Base-by-base conservation (phyloP, 2,329 filamentous ascomycete species). In the Epichloe sp. region DNA sequence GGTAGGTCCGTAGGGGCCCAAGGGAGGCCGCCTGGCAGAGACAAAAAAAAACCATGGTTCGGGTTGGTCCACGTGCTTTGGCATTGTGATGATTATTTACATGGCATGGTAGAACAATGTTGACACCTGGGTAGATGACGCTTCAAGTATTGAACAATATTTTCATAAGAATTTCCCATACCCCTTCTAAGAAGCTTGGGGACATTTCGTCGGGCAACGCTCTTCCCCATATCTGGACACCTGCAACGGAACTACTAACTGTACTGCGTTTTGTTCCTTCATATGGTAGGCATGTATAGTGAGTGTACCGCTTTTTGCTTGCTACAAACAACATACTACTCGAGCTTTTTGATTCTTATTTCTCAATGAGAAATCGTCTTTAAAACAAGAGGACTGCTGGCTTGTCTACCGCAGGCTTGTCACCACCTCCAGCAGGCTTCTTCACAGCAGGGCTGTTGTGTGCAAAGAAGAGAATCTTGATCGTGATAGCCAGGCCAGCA, bases 381-480 rank as follows among this genome's bases (percentile, higher is more conserved):
- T 50, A 59, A 51, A 60, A 59, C 53, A 57, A 53, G 19, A 51
- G 42, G n/a, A 26, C 50, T 31, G 53, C 49, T 35, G 53, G 55
- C 52, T 59, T 61, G 36, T 57, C 55, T 12, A 53, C 60, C 23
- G 55, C 57, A n/a, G 54, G 50, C 47, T 52, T 52, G 50, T 57
- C 55, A 37, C 61, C 60, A 7, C 53, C 60, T 15, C 63, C 57
- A 5, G 57, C 55, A 11, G 66, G 65, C 56, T 72, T 74, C 74
- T 60, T 63, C 17, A 65, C 63, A 10, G 67, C 65, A 5, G 67
- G 48, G 67, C 85, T 88, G 47, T 78, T 82, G 58, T 87, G 82
- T 59, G 89, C 90, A 70, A 98, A 98, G 77, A 97, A 97, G 31
- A 97, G 71, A 53, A 96, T 84, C 77, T 97, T 97, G 70, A 98